These are phyloP conservation scores for Colletotrichum cuscutae DNA, from an alignment of 2,329 filamentous ascomycete species.

Conservation along the genomic window DNA sequence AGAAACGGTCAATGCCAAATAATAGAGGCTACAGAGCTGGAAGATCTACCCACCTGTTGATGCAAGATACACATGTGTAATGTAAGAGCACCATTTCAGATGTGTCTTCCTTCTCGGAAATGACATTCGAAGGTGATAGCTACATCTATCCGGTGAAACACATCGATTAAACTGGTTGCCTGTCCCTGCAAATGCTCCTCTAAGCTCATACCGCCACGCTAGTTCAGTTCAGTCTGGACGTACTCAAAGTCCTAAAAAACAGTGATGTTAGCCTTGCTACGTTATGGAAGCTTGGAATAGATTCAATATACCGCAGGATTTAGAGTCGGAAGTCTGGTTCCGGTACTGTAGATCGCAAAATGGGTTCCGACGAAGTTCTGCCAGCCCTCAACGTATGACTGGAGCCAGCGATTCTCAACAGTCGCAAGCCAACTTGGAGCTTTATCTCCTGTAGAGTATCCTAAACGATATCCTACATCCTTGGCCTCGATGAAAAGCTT, in stretches of 20 bases:
- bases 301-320: conserved; percentile 15
- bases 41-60: too few relatives aligned
- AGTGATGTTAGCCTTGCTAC: background rate
- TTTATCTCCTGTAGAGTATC: conserved; percentile 21
- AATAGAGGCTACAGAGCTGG: too few relatives aligned
- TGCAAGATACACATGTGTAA: too few relatives aligned
- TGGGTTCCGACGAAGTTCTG: conserved; percentile 36
- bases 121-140: background rate
- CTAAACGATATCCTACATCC: conserved; percentile 19
- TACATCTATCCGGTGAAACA: background rate
- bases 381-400: conserved; percentile 30
- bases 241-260: conserved; percentile 30
- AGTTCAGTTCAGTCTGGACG: conserved; percentile 29
- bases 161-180: background rate
- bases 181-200: background rate
- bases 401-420: conserved; percentile 31
- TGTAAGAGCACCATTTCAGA: too few relatives aligned
- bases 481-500: conserved; percentile 34
- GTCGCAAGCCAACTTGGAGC: conserved; percentile 28
- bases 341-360: conserved; percentile 34
- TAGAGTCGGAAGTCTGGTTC: conserved; percentile 22
- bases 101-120: too few relatives aligned
- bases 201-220: background rate
- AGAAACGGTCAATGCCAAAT: too few relatives aligned
- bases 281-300: rapidly evolving